phyloP scores from a whole-genome alignment of 1,139 yeast genomes.

The Scheffersomyces parashehatae region DNA sequence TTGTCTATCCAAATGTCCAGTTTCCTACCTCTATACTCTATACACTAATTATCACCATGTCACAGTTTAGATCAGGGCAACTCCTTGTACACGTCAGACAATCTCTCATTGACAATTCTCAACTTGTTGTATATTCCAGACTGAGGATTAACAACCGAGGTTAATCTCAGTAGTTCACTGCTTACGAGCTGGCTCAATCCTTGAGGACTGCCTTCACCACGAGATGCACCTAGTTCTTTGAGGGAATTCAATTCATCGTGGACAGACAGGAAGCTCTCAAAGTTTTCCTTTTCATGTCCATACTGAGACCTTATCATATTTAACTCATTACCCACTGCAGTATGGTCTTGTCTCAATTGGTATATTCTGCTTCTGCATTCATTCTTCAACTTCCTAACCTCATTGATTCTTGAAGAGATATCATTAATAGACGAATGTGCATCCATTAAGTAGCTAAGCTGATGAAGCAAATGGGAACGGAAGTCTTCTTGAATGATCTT shows the following conservation, averaged over 20 bases:
- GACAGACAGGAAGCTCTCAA: constrained; percentile 22
- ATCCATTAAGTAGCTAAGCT: constrained; percentile 34
- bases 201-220: constrained; percentile 4
- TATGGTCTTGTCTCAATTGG: constrained; percentile 38
- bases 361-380: constrained; percentile 40
- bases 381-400: constrained; percentile 41
- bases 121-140: constrained; percentile 41
- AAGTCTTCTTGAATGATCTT: constrained; percentile 28
- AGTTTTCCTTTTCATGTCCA: constrained; percentile 22
- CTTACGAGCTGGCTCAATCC: constrained; percentile 10
- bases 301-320: constrained; percentile 37
- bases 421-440: constrained; percentile 44
- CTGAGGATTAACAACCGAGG: constrained; percentile 37
- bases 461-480: constrained; percentile 30
- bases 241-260: constrained; percentile 5
- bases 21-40: no score
- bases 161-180: constrained; percentile 12
- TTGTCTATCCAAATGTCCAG: no score
- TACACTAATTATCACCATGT: no score
- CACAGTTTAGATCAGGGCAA: background rate
- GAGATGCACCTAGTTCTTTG: constrained; percentile 3
- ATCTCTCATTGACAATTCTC: constrained; percentile 29
- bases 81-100: constrained; percentile 23
- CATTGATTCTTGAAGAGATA: constrained; percentile 35
- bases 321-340: constrained; percentile 38